Evolutionary conservation across 1,139 yeast species (phyloP).

Genomic region (Debaryomycetaceae sp.): DNA sequence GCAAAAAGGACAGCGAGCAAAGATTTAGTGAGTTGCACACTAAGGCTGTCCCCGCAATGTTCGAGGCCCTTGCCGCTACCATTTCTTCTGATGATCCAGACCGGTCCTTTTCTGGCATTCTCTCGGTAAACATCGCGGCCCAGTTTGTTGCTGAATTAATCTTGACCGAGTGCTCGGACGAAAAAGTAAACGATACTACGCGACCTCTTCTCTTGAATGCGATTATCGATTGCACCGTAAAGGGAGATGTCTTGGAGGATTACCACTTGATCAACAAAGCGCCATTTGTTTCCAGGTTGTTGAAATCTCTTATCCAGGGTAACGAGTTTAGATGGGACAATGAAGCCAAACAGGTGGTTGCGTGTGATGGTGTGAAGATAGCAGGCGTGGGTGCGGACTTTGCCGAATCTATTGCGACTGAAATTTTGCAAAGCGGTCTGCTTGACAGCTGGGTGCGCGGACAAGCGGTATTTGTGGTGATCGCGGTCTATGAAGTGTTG

Average conservation of each 20-base stretch:
- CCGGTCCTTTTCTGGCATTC: slow-evolving; percentile 22
- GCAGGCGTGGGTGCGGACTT: slow-evolving; percentile 54
- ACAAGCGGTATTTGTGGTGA: slow-evolving; percentile 74
- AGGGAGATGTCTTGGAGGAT: slow-evolving; percentile 65
- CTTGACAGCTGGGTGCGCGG: slow-evolving; percentile 65
- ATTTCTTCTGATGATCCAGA: slow-evolving; percentile 19
- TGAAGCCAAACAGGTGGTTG: slow-evolving; percentile 49
- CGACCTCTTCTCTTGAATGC: slow-evolving; percentile 45
- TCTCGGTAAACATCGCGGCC: slow-evolving; percentile 67
- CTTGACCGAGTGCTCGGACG: slow-evolving; percentile 39
- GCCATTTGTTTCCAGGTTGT: slow-evolving; percentile 66
- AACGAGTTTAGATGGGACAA: slow-evolving; percentile 44
- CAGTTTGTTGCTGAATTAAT: slow-evolving; percentile 75
- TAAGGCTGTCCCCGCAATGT: slow-evolving; percentile 57
- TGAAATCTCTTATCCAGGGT: slow-evolving; percentile 76
- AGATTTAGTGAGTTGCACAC: slow-evolving; percentile 63
- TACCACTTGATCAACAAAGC: slow-evolving; percentile 53
- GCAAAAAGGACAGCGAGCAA: slow-evolving; percentile 75
- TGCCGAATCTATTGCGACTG: slow-evolving; percentile 44
- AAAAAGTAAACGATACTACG: slow-evolving; percentile 29
- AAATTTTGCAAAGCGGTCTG: slow-evolving; percentile 30
- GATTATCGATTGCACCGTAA: slow-evolving; percentile 42
- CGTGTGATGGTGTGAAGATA: slow-evolving; percentile 30
- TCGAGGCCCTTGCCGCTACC: slow-evolving; percentile 40
- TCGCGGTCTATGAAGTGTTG: slow-evolving; percentile 53